A percentile compares a stretch with the other conserved stretches of the same genome.
These are phyloP conservation scores for Nicotiana attenuata DNA, from an alignment of 257 asterid genomes.

Conservation along the genomic window DNA sequence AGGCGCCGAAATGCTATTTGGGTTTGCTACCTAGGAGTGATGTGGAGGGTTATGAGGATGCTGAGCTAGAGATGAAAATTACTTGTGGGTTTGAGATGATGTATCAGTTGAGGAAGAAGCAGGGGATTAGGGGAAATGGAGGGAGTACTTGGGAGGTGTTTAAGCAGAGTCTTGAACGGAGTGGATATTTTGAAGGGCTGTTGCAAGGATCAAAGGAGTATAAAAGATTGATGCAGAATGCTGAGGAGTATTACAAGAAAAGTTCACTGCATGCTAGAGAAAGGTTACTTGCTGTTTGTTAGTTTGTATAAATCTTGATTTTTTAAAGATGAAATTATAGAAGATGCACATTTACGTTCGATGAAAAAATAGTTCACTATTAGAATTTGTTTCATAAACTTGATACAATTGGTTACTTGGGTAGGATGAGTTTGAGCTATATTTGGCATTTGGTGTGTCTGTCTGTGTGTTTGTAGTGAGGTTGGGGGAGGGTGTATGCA, in stretches of 20 bases:
- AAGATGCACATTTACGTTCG: neutral
- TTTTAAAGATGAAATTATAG: neutral
- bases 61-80: constrained; percentile 88
- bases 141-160: constrained; percentile 91
- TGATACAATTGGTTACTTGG: too few species aligned
- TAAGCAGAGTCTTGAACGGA: constrained; percentile 53
- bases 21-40: constrained; percentile 63
- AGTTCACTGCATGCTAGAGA: constrained; percentile 55
- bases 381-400: neutral
- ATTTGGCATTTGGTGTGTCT: neutral
- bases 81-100: constrained; percentile 93
- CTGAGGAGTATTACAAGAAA: constrained; percentile 59
- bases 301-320: neutral
- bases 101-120: constrained; percentile 70
- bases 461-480: neutral
- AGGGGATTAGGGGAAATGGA: constrained; percentile 65
- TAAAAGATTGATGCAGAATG: constrained; percentile 66
- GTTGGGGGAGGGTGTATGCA: neutral
- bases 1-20: constrained; percentile 74
- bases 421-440: too few species aligned
- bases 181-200: constrained; percentile 74
- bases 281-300: constrained; percentile 38
- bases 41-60: constrained; percentile 53
- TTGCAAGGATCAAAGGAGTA: constrained; percentile 75
- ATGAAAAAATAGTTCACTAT: too few species aligned